Evolutionary conservation across 345 rosid genomes (phyloP).

Genomic region (Salix brachista): DNA sequence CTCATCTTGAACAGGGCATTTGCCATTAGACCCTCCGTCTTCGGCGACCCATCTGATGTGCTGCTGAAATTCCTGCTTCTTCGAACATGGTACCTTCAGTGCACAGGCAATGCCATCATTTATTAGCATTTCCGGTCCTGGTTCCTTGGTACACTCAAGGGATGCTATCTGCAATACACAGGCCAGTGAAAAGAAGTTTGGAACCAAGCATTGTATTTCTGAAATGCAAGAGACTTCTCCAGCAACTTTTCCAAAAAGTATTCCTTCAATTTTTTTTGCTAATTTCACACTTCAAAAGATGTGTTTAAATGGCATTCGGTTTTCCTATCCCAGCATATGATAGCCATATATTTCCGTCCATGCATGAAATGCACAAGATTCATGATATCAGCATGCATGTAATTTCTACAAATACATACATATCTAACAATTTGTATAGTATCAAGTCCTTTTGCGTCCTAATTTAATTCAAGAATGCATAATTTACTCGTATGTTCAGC

Average conservation of each 20-base stretch:
- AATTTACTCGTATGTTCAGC: background rate
- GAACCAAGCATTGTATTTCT: background rate
- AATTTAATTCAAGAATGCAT: background rate
- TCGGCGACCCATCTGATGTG: slow-evolving; percentile 28
- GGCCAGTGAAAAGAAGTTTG: background rate
- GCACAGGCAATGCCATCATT: slow-evolving; percentile 35
- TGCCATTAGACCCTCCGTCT: slow-evolving; percentile 25
- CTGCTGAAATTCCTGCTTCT: slow-evolving; percentile 32
- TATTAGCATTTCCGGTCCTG: slow-evolving; percentile 24
- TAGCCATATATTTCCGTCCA: background rate
- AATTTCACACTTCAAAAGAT: background rate
- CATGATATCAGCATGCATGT: background rate
- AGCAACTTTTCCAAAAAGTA: background rate
- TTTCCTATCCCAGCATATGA: background rate
- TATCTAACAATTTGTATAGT: background rate
- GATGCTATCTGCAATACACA: slow-evolving; percentile 35
- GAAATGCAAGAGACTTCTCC: background rate
- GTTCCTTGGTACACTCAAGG: slow-evolving; percentile 36
- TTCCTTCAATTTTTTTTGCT: too few species aligned
- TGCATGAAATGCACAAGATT: background rate
- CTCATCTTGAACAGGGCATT: slow-evolving; percentile 42
- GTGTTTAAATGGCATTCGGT: background rate
- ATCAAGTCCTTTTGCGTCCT: background rate
- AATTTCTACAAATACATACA: background rate
- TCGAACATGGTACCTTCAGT: slow-evolving; percentile 32